These are phyloP conservation scores for Aspergillus calidoustus DNA, from an alignment of 2,329 filamentous ascomycete species.

Conservation along the genomic window DNA sequence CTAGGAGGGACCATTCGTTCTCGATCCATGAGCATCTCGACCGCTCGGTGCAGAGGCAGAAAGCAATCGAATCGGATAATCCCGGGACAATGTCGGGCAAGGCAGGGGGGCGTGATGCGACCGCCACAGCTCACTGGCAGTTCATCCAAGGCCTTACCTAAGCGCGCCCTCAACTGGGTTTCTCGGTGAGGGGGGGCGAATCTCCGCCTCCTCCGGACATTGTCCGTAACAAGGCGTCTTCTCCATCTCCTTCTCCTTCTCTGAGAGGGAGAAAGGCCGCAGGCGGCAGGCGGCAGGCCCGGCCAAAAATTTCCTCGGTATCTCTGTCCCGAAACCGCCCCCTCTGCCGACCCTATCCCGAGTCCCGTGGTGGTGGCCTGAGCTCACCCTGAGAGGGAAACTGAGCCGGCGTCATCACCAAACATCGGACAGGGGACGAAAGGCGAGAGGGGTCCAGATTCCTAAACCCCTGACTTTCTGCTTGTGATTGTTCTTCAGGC, in stretches of 20 bases:
- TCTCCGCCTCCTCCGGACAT: constrained; percentile 3
- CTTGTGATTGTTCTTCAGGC: constrained; percentile 2
- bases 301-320: constrained; percentile 28
- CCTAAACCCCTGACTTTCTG: neutral
- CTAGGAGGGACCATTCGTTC: neutral
- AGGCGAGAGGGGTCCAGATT: neutral
- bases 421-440: neutral
- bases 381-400: constrained; percentile 21
- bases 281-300: constrained; percentile 8
- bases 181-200: constrained; percentile 27
- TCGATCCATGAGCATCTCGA: constrained; percentile 11
- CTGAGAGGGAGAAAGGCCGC: constrained; percentile 6
- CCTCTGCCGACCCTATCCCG: constrained; percentile 30
- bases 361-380: constrained; percentile 32
- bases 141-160: constrained; percentile 26
- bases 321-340: constrained; percentile 25
- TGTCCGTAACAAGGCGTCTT: constrained; percentile 1
- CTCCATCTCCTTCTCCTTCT: constrained; percentile 6
- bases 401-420: constrained; percentile 9
- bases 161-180: constrained; percentile 19
- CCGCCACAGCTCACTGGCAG: constrained; percentile 16
- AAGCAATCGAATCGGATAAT: constrained; percentile 25
- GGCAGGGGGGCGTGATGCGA: constrained; percentile 18
- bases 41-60: constrained; percentile 1
- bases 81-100: constrained; percentile 26